A percentile compares a stretch with the other conserved stretches of the same genome.
These are phyloP conservation scores for Ogataea allantospora DNA, from an alignment of 805 yeast species.

Conservation along the genomic window DNA sequence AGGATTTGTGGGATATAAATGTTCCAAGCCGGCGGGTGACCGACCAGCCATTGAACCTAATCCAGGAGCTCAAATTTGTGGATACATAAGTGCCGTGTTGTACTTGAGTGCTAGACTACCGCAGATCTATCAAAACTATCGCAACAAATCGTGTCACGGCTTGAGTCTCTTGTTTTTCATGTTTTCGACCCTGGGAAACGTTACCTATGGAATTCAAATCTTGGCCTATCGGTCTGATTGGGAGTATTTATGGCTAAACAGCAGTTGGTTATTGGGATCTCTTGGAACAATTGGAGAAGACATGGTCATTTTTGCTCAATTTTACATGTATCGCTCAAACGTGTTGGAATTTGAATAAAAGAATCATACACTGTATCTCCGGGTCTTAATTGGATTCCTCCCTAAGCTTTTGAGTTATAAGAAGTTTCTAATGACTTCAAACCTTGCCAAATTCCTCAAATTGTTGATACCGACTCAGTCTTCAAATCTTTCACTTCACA, in stretches of 20 bases:
- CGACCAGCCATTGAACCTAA: conserved; percentile 30
- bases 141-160: conserved; percentile 78
- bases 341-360: conserved; percentile 5
- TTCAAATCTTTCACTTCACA: too few relatives aligned
- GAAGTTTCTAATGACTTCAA: too few relatives aligned
- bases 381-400: too few relatives aligned
- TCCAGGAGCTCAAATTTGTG: conserved; percentile 63
- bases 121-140: conserved; percentile 78
- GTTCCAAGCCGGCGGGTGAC: conserved; percentile 39
- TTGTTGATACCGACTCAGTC: too few relatives aligned
- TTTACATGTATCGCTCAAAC: conserved; percentile 49
- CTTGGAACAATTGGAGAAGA: conserved; percentile 77
- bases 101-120: conserved; percentile 76
- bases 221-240: conserved; percentile 61
- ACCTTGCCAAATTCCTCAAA: too few relatives aligned
- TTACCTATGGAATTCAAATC: conserved; percentile 74
- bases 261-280: conserved; percentile 79
- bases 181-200: conserved; percentile 70
- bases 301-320: conserved; percentile 61
- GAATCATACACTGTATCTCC: too few relatives aligned
- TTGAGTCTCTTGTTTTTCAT: conserved; percentile 78
- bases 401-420: too few relatives aligned
- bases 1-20: conserved; percentile 58
- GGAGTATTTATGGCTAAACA: conserved; percentile 56
- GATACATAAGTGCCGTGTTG: conserved; percentile 65